Evolutionary conservation across 2,329 filamentous ascomycete genomes (phyloP).

Genomic region (Parastagonospora avenae): DNA sequence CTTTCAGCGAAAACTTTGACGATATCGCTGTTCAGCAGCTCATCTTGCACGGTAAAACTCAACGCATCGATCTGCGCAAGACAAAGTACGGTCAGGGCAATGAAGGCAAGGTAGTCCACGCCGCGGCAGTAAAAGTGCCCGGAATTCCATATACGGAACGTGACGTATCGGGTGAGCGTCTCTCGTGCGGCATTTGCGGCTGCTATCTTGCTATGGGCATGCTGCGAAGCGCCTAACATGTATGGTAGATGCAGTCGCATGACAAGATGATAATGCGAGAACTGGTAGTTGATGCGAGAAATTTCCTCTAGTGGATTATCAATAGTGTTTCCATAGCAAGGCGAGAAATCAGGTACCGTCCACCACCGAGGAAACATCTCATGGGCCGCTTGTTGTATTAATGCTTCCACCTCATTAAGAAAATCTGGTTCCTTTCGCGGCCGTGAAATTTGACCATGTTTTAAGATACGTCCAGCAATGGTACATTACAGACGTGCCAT

Average conservation of each 20-base stretch:
- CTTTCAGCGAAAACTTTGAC: conserved; percentile 10
- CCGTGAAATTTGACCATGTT: conserved; percentile 11
- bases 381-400: conserved; percentile 16
- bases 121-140: conserved; percentile 17
- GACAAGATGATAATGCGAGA: conserved; percentile 20
- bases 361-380: conserved; percentile 30
- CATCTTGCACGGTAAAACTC: not conserved
- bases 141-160: conserved; percentile 13
- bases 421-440: too few relatives aligned
- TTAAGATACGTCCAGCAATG: conserved; percentile 46
- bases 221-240: conserved; percentile 15
- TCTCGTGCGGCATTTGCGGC: conserved; percentile 22
- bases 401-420: conserved; percentile 29
- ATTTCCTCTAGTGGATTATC: conserved; percentile 7
- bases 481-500: conserved; percentile 42
- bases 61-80: conserved; percentile 17
- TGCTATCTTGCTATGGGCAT: conserved; percentile 20
- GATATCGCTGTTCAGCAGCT: conserved; percentile 7
- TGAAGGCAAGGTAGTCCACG: conserved; percentile 22
- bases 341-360: conserved; percentile 15
- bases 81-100: conserved; percentile 21
- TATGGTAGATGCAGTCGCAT: conserved; percentile 23
- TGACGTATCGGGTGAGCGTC: conserved; percentile 14
- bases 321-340: not conserved
- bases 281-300: conserved; percentile 15